Evolutionary conservation across 2,329 filamentous ascomycete species (phyloP).

Genomic region (Acrocalymma vagum): DNA sequence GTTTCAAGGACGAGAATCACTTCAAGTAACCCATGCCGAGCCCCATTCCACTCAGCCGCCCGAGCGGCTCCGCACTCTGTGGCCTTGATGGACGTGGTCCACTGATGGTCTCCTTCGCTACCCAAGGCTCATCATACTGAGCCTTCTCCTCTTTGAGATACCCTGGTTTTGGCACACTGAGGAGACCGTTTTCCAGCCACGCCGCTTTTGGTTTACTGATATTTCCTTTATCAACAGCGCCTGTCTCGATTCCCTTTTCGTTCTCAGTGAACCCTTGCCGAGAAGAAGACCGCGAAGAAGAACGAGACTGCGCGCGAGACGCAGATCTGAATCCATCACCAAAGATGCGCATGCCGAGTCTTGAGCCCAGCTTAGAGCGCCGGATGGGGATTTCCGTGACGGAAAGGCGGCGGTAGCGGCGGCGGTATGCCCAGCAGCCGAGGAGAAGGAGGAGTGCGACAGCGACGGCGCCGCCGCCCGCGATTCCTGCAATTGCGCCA

Average conservation of each 20-base stretch:
- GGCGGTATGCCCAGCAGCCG: constrained; percentile 12
- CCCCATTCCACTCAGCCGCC: constrained; percentile 35
- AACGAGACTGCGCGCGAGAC: constrained; percentile 5
- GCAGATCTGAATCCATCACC: constrained; percentile 8
- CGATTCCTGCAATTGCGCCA: constrained; percentile 25
- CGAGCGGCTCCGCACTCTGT: constrained; percentile 31
- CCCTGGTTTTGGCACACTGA: constrained; percentile 27
- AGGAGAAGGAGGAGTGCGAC: constrained; percentile 16
- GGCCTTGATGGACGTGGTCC: constrained; percentile 27
- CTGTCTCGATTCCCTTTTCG: constrained; percentile 14
- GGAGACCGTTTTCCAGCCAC: constrained; percentile 20
- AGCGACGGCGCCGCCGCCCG: constrained; percentile 10
- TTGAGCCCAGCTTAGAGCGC: constrained; percentile 25
- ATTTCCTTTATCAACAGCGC: constrained; percentile 21
- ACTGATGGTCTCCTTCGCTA: constrained; percentile 16
- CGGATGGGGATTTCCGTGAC: constrained; percentile 31
- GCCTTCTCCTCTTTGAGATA: constrained; percentile 19
- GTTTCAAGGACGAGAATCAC: no score
- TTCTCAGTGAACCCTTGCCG: constrained; percentile 9
- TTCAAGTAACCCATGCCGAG: constrained; percentile 31
- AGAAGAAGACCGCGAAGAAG: constrained; percentile 6
- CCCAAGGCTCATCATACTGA: constrained; percentile 14
- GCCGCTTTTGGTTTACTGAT: constrained; percentile 23
- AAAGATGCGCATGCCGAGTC: constrained; percentile 23
- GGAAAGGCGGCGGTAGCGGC: constrained; percentile 11